Percentiles rank a stretch among this genome's conserved stretches.
Conservation (phyloP, 2,329 filamentous ascomycete species). For the Talaromyces sp. region DNA sequence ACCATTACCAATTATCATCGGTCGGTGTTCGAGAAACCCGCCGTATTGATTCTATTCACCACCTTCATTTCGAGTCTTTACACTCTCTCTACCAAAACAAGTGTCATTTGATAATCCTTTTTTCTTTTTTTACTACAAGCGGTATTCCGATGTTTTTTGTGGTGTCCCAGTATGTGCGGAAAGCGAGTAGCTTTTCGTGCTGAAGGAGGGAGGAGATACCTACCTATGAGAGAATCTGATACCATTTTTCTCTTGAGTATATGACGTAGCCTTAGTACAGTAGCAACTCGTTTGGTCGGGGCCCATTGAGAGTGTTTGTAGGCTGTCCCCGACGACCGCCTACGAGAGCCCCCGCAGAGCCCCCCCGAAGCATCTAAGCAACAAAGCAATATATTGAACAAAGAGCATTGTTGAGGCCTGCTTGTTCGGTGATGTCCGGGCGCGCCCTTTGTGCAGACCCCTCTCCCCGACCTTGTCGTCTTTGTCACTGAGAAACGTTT, state of each 20-base stretch:
- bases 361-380: too few relatives aligned
- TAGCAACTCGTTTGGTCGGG: too few relatives aligned
- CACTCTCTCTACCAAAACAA: neutral
- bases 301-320: too few relatives aligned
- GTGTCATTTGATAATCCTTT: conserved; percentile 1
- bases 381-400: neutral
- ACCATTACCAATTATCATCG: neutral
- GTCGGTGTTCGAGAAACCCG: neutral
- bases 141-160: neutral
- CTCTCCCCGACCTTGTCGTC: too few relatives aligned
- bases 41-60: neutral
- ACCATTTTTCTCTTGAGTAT: neutral
- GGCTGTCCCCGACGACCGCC: too few relatives aligned
- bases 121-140: neutral
- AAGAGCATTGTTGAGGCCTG: neutral
- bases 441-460: neutral
- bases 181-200: neutral
- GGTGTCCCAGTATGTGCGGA: neutral
- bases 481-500: neutral
- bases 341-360: too few relatives aligned
- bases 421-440: neutral
- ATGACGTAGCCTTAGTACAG: neutral
- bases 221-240: neutral
- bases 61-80: neutral
- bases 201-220: neutral